phyloP scores from a whole-genome alignment of 495 filamentous ascomycete species.

The Penicillium chermesinum region DNA sequence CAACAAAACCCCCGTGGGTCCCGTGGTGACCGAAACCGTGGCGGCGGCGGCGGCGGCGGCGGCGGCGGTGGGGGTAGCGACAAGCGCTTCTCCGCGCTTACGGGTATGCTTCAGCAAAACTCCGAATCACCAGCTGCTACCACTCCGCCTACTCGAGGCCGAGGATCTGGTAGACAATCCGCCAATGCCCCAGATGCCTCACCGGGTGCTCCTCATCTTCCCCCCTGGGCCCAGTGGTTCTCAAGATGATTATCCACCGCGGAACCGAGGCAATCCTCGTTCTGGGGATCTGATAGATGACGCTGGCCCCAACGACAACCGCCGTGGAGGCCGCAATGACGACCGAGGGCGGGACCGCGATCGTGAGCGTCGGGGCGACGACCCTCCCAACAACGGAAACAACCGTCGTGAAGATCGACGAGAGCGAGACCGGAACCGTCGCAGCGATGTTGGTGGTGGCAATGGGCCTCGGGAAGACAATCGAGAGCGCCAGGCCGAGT shows the following conservation, averaged over 20 bases:
- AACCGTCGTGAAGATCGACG: constrained; percentile 36
- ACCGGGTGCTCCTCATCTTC: constrained; percentile 24
- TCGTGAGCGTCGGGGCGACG: constrained; percentile 30
- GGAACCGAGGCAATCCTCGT: constrained; percentile 20
- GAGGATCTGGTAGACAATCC: constrained; percentile 34
- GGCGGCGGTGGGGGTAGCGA: constrained; percentile 38
- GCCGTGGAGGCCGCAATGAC: constrained; percentile 18
- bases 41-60: constrained; percentile 21
- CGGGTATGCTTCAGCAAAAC: constrained; percentile 43
- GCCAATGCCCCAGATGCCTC: constrained; percentile 20
- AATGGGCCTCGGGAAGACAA: constrained; percentile 29
- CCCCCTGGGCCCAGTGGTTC: constrained; percentile 23
- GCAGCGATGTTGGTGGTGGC: constrained; percentile 30
- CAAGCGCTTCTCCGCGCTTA: constrained; percentile 41
- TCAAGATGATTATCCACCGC: constrained; percentile 21
- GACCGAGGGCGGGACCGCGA: constrained; percentile 29
- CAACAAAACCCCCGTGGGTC: constrained; percentile 29
- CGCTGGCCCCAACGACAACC: constrained; percentile 20
- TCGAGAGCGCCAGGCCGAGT: constrained; percentile 17
- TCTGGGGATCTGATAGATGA: constrained; percentile 34
- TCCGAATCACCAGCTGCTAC: constrained; percentile 28
- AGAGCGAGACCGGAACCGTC: constrained; percentile 38
- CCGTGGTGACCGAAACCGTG: constrained; percentile 26
- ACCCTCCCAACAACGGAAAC: constrained; percentile 19
- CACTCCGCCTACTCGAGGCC: constrained; percentile 34